These are phyloP conservation scores for Suillus cothurnatus DNA, from an alignment of 768 basidiomycete species.

Conservation along the genomic window DNA sequence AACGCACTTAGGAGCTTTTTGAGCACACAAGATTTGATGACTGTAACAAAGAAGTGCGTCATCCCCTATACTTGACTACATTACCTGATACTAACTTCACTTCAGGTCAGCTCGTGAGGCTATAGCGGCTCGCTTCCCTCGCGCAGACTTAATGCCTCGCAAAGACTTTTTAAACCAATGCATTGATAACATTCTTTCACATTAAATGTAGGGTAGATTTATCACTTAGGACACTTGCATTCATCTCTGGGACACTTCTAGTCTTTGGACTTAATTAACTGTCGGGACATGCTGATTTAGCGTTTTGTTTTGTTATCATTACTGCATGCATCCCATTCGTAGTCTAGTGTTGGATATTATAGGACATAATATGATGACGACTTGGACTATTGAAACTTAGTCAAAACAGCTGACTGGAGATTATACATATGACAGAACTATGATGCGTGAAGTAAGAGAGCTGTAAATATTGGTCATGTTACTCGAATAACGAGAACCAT, in stretches of 20 bases:
- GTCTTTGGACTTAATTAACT: neutral
- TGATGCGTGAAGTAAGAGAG: conserved; percentile 11
- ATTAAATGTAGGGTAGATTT: conserved; percentile 37
- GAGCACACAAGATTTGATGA: conserved; percentile 70
- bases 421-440: neutral
- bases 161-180: conserved; percentile 68
- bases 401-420: conserved; percentile 9
- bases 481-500: conserved; percentile 77
- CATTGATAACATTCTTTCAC: conserved; percentile 66
- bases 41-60: conserved; percentile 68
- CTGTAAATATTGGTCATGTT: conserved; percentile 35
- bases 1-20: conserved; percentile 56
- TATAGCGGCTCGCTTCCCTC: conserved; percentile 63
- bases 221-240: conserved; percentile 3
- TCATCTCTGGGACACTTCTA: conserved; percentile 12
- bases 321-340: neutral
- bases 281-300: neutral
- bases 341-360: conserved; percentile 13
- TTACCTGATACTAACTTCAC: conserved; percentile 6
- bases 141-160: conserved; percentile 57
- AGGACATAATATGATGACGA: conserved; percentile 16
- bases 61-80: neutral
- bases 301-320: conserved; percentile 2
- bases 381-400: conserved; percentile 16
- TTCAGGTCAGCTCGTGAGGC: conserved; percentile 63